Evolutionary conservation across 805 yeast genomes (phyloP).

Genomic region (Debaryomyces prosopidis): DNA sequence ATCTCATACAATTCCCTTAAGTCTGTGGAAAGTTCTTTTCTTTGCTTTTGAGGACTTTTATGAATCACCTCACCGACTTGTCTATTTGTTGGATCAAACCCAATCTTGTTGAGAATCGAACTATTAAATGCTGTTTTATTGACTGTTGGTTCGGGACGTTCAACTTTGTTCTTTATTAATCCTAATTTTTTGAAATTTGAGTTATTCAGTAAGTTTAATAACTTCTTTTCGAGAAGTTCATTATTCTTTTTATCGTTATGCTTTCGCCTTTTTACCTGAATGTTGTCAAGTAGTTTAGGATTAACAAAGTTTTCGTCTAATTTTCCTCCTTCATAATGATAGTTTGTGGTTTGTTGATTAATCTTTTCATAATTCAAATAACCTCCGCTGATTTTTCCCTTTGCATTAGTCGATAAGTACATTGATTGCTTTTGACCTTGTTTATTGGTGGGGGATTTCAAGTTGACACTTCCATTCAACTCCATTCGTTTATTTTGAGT

Average conservation of each 20-base stretch:
- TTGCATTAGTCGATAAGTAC: conserved; percentile 28
- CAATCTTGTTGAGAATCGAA: conserved; percentile 41
- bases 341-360: conserved; percentile 24
- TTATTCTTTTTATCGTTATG: conserved; percentile 28
- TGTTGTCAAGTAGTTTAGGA: conserved; percentile 43
- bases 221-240: conserved; percentile 37
- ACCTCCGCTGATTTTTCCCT: conserved; percentile 11
- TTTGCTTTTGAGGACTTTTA: conserved; percentile 11
- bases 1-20: conserved; percentile 24
- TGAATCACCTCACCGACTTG: conserved; percentile 2
- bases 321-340: conserved; percentile 15
- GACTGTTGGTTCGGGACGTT: neutral
- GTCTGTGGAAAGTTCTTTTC: conserved; percentile 7
- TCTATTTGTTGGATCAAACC: conserved; percentile 52
- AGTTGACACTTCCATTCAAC: conserved; percentile 58
- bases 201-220: conserved; percentile 20
- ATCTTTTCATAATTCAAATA: conserved; percentile 15
- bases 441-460: conserved; percentile 54
- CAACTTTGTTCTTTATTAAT: conserved; percentile 11
- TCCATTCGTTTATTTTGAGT: conserved; percentile 72
- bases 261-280: conserved; percentile 35
- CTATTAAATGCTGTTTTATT: conserved; percentile 35
- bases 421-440: conserved; percentile 28
- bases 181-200: conserved; percentile 21
- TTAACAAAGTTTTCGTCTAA: conserved; percentile 40